phyloP scores from a whole-genome alignment of 1,139 yeast species.

The Hansenula sp. region DNA sequence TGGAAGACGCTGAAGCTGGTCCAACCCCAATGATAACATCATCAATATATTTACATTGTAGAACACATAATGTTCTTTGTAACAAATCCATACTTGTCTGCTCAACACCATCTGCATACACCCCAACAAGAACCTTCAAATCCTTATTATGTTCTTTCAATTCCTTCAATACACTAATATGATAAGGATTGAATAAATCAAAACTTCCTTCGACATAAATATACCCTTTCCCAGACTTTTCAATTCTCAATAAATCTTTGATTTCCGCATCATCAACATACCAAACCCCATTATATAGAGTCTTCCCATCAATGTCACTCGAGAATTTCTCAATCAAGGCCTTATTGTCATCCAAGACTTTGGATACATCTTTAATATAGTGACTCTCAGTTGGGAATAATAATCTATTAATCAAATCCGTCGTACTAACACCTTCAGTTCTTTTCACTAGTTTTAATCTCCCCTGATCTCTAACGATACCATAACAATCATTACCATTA shows the following conservation, averaged over 20 bases:
- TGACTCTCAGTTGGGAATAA: conserved; percentile 65
- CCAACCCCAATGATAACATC: conserved; percentile 41
- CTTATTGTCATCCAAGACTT: conserved; percentile 21
- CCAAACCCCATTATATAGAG: conserved; percentile 61
- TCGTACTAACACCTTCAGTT: conserved; percentile 91
- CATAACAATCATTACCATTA: conserved; percentile 90
- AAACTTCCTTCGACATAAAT: conserved; percentile 81
- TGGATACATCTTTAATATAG: conserved; percentile 14
- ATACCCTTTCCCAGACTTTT: conserved; percentile 23
- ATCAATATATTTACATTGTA: conserved; percentile 85
- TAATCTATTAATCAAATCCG: conserved; percentile 94
- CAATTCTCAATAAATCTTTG: conserved; percentile 27
- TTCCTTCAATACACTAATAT: conserved; percentile 50
- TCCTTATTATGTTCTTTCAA: conserved; percentile 30
- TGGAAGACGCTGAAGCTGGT: not conserved
- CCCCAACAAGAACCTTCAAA: conserved; percentile 58
- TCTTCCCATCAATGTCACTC: conserved; percentile 59
- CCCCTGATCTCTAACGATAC: conserved; percentile 78
- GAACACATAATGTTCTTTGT: conserved; percentile 82
- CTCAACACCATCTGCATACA: conserved; percentile 69
- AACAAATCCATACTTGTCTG: conserved; percentile 84
- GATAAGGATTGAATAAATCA: conserved; percentile 93
- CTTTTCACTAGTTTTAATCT: conserved; percentile 85
- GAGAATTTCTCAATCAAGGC: conserved; percentile 56
- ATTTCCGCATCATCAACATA: conserved; percentile 13